Evolutionary conservation across 139 green algal species (phyloP).

Genomic region (Tetradesmus lagerheimii): DNA sequence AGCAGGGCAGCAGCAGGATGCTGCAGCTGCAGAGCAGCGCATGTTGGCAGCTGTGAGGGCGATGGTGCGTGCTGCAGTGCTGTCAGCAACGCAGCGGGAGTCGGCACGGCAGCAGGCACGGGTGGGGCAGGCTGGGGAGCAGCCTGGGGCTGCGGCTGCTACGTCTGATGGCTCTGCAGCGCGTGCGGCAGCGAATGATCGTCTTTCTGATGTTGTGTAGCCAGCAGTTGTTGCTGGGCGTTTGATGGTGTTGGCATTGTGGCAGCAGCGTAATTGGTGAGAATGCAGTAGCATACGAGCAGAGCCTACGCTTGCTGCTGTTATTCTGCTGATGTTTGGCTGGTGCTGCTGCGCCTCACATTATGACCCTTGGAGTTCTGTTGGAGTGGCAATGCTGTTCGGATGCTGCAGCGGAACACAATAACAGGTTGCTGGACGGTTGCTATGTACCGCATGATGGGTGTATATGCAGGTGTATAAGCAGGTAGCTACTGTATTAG

Average conservation of each 20-base stretch:
- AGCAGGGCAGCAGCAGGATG: constrained; percentile 8
- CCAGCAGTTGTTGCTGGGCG: not conserved
- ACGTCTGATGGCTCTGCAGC: not conserved
- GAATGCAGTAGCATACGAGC: no score
- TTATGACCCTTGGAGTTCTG: no score
- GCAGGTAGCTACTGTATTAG: not conserved
- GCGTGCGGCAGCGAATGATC: not conserved
- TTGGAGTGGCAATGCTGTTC: not conserved
- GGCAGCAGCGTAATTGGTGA: not conserved
- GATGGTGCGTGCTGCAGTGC: constrained; percentile 1
- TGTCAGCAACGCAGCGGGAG: not conserved
- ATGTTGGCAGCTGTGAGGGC: constrained; percentile 18
- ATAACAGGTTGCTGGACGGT: not conserved
- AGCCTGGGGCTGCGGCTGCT: not conserved
- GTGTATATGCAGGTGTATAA: not conserved
- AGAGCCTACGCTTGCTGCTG: no score
- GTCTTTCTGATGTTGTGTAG: not conserved
- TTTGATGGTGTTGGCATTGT: not conserved
- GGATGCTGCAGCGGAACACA: not conserved
- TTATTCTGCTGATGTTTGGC: not conserved
- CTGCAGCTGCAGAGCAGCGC: constrained; percentile 10
- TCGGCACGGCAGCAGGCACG: not conserved
- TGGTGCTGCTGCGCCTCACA: no score
- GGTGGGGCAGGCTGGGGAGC: not conserved
- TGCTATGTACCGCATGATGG: not conserved